Base-by-base conservation (phyloP, 169 alveolate genomes). In the Fabrea salina region DNA sequence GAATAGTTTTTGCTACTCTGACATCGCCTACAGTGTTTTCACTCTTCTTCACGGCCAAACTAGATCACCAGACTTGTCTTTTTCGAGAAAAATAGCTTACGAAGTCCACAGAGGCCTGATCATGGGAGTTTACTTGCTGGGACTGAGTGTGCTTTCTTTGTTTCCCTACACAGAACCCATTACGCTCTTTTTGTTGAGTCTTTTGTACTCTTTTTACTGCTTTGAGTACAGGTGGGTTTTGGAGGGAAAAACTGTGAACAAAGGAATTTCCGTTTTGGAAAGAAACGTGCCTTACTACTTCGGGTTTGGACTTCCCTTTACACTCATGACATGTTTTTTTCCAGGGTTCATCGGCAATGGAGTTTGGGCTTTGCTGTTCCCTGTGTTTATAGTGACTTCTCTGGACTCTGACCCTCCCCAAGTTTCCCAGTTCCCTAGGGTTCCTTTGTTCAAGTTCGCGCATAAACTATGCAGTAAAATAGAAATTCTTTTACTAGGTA, bases 311-410 rank as follows among this genome's bases (percentile, higher is more conserved):
- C 32, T 61, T 1, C 74, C 74, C 13, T 61, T 61, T 61, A 51
- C 74, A 1, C 50, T 61, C 22, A 37, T 61, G 0, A 61, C 74
- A 25, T 33, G 8, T 3, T 61, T 25, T 1, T 61, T 61, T 35
- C 74, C 74, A n/a, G 74, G 74, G 11, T 27, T 61, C 25, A 33
- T 61, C 22, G 74, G 74, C 11, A 61, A 61, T 61, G 74, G 74
- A 8, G 13, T 61, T 13, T 61, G 74, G 74, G 51, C 49, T 2
- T 61, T 61, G 74, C 13, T 61, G 11, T 61, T 61, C 50, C 74
- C 74, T 7, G 16, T 61, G 3, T 61, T 61, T 35, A 61, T 25
- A n/a, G 74, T 61, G 1, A 61, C 74, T 1, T 47, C 74, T 7
- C n/a, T 61, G 1, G 8, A 35, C 0, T 25, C 74, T 61, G 25